A percentile compares a stretch with the other conserved stretches of the same genome.
These are phyloP conservation scores for Theobroma cacao DNA, from an alignment of 345 rosid species.

Conservation along the genomic window DNA sequence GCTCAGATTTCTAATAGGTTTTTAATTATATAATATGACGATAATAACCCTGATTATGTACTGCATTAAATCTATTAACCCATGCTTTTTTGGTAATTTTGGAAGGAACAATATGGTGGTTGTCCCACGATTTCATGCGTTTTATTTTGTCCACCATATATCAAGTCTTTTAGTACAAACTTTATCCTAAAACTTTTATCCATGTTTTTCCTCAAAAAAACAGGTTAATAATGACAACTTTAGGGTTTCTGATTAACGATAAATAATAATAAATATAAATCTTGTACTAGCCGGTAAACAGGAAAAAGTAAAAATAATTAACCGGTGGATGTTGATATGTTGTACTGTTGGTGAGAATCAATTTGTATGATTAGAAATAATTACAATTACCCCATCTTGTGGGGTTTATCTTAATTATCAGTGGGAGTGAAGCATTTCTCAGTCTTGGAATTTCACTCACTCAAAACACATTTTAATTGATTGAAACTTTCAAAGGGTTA, in stretches of 20 bases:
- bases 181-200: too few relatives aligned
- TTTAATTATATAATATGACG: not conserved
- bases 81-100: not conserved
- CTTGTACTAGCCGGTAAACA: too few relatives aligned
- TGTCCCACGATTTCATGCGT: slow-evolving; percentile 4
- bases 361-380: not conserved
- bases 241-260: too few relatives aligned
- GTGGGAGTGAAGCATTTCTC: not conserved
- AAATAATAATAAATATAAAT: too few relatives aligned
- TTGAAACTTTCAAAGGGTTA: not conserved
- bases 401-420: not conserved
- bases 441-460: not conserved
- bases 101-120: not conserved
- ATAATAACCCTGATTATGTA: not conserved
- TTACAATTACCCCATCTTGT: not conserved
- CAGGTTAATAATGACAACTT: too few relatives aligned
- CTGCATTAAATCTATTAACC: not conserved
- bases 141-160: not conserved
- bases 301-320: too few relatives aligned
- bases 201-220: too few relatives aligned
- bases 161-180: too few relatives aligned
- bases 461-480: too few relatives aligned
- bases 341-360: too few relatives aligned
- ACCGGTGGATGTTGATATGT: too few relatives aligned
- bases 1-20: not conserved